phyloP scores from a whole-genome alignment of 202 grass and related monocot genomes.

The Eragrostis tef region DNA sequence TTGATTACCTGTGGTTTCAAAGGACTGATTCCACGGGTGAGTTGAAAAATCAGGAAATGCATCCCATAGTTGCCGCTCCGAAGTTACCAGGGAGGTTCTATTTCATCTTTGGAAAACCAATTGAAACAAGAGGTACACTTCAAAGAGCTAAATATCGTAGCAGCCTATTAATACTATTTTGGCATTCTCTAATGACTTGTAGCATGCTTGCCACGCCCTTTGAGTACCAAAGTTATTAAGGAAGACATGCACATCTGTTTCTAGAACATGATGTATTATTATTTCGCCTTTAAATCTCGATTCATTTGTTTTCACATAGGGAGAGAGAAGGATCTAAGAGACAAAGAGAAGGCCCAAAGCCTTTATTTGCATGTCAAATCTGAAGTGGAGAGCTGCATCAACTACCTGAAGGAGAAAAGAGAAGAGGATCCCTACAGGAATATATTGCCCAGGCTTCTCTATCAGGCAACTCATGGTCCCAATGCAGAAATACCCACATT shows the following conservation, averaged over 20 bases:
- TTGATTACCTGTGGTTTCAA: slow-evolving; percentile 31
- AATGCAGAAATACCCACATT: slow-evolving; percentile 83
- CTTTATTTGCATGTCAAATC: slow-evolving; percentile 87
- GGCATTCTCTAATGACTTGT: not conserved
- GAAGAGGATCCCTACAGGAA: slow-evolving; percentile 81
- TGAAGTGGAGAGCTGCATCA: slow-evolving; percentile 70
- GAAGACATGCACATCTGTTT: slow-evolving; percentile 9
- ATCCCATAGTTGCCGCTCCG: slow-evolving; percentile 59
- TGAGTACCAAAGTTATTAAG: not conserved
- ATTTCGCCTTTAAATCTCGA: not conserved
- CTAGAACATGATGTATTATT: slow-evolving; percentile 19
- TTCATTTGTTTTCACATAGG: slow-evolving; percentile 52
- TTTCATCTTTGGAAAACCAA: slow-evolving; percentile 83
- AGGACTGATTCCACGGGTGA: slow-evolving; percentile 69
- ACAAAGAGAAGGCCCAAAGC: slow-evolving; percentile 62
- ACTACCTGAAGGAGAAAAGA: slow-evolving; percentile 83
- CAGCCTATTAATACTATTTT: not conserved
- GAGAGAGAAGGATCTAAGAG: slow-evolving; percentile 64
- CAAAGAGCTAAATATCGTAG: not conserved
- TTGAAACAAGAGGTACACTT: slow-evolving; percentile 74
- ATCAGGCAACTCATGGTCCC: slow-evolving; percentile 60
- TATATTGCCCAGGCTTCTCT: slow-evolving; percentile 75
- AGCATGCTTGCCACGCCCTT: not conserved
- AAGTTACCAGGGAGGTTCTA: slow-evolving; percentile 88
- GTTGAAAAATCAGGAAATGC: slow-evolving; percentile 66